Conservation (phyloP, 805 yeast species). For the Ogataea parapolymorpha region DNA sequence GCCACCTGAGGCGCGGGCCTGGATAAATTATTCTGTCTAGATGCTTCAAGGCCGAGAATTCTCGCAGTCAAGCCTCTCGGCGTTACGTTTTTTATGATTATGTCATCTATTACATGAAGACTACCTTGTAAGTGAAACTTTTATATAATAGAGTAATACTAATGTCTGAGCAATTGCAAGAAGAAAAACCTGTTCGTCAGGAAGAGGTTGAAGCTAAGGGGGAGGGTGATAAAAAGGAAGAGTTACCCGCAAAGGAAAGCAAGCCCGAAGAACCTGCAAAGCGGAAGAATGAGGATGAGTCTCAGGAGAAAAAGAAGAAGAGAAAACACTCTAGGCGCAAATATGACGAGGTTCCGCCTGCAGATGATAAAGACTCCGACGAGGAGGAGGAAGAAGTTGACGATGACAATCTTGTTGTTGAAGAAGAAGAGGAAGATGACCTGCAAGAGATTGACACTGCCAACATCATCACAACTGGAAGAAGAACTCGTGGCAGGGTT, state of each 20-base stretch:
- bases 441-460: conserved; percentile 74
- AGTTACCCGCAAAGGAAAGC: neutral
- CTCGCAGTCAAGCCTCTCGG: neutral
- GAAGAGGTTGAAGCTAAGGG: neutral
- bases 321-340: conserved; percentile 23
- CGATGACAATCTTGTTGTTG: conserved; percentile 52
- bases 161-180: conserved; percentile 10
- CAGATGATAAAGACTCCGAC: conserved; percentile 32
- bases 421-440: conserved; percentile 74
- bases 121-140: conserved; percentile 1
- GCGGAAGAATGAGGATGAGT: conserved; percentile 9
- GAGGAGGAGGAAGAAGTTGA: conserved; percentile 43
- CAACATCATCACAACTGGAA: conserved; percentile 78
- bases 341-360: conserved; percentile 24
- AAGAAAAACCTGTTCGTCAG: conserved; percentile 3
- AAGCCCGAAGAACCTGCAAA: conserved; percentile 5
- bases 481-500: conserved; percentile 88
- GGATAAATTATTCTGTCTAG: neutral
- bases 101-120: neutral
- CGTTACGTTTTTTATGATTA: neutral
- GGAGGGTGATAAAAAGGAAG: conserved; percentile 3
- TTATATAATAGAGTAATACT: neutral
- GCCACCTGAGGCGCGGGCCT: conserved; percentile 4
- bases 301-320: conserved; percentile 22
- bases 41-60: too few relatives aligned